Percentiles rank a stretch among this genome's conserved stretches.
Conservation (phyloP, 768 basidiomycete species). For the Leucosporidium scottii region DNA sequence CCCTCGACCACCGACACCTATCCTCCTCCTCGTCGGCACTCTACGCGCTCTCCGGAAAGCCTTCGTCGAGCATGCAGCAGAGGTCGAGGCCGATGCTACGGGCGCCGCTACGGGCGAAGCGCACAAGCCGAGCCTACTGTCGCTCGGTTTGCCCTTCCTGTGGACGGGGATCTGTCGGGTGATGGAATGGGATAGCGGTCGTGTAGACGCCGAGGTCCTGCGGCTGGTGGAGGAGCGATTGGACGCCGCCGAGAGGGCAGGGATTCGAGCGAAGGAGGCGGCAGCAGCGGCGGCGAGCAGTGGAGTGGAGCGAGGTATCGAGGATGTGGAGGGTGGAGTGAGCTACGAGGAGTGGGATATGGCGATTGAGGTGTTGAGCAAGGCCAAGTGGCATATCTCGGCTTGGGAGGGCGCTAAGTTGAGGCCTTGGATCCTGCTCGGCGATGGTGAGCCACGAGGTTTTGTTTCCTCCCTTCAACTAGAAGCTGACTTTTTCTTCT, state of each 20-base stretch:
- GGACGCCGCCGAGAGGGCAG: slow-evolving; percentile 10
- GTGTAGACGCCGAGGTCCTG: slow-evolving; percentile 36
- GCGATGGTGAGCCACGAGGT: slow-evolving; percentile 19
- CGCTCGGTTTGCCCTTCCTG: slow-evolving; percentile 34
- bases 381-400: slow-evolving; percentile 28
- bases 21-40: slow-evolving; percentile 34
- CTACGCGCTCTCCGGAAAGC: slow-evolving; percentile 34
- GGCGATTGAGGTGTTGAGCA: slow-evolving; percentile 35
- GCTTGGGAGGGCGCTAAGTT: slow-evolving; percentile 27
- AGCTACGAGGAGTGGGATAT: slow-evolving; percentile 38
- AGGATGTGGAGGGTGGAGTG: slow-evolving; percentile 13
- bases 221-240: slow-evolving; percentile 32
- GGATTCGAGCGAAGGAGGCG: background rate
- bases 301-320: background rate
- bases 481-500: background rate
- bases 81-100: slow-evolving; percentile 16
- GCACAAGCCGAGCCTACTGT: slow-evolving; percentile 33
- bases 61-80: slow-evolving; percentile 30
- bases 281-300: background rate
- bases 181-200: slow-evolving; percentile 31
- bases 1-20: slow-evolving; percentile 16
- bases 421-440: slow-evolving; percentile 28
- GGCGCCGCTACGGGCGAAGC: slow-evolving; percentile 18
- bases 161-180: slow-evolving; percentile 30
- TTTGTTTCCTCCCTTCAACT: too few species aligned